These are phyloP conservation scores for Multifurca ochricompacta DNA, from an alignment of 768 basidiomycete genomes.

Conservation along the genomic window DNA sequence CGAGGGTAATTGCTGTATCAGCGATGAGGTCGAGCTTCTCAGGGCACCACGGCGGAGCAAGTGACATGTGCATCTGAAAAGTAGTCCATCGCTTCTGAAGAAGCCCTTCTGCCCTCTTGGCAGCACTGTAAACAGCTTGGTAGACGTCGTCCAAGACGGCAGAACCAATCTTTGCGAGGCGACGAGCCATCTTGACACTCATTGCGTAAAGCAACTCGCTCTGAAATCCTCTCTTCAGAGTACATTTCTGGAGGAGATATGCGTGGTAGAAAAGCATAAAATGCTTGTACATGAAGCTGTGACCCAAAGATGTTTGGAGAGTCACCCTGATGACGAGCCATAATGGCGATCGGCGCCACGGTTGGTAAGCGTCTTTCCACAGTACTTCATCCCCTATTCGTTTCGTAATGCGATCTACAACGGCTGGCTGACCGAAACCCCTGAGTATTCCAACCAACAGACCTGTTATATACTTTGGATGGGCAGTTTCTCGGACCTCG, in stretches of 20 bases:
- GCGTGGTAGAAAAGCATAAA: conserved; percentile 38
- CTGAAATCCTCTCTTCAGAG: conserved; percentile 24
- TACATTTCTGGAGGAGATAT: conserved; percentile 1
- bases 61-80: neutral
- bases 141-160: conserved; percentile 1
- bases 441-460: conserved; percentile 41
- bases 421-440: conserved; percentile 29
- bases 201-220: conserved; percentile 28
- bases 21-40: neutral
- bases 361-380: conserved; percentile 32
- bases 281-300: conserved; percentile 33
- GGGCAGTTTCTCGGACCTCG: conserved; percentile 34
- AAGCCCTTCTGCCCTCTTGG: neutral
- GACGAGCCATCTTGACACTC: conserved; percentile 25
- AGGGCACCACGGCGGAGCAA: neutral
- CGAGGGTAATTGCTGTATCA: conserved; percentile 4
- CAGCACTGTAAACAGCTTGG: neutral
- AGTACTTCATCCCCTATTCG: conserved; percentile 42
- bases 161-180: conserved; percentile 17
- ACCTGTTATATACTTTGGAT: conserved; percentile 44
- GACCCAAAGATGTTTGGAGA: conserved; percentile 27
- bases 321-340: conserved; percentile 45
- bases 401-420: conserved; percentile 31
- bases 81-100: conserved; percentile 1
- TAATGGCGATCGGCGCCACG: conserved; percentile 43